phyloP scores from a whole-genome alignment of 495 filamentous ascomycete species.

The Aspergillus carlsbadensis region DNA sequence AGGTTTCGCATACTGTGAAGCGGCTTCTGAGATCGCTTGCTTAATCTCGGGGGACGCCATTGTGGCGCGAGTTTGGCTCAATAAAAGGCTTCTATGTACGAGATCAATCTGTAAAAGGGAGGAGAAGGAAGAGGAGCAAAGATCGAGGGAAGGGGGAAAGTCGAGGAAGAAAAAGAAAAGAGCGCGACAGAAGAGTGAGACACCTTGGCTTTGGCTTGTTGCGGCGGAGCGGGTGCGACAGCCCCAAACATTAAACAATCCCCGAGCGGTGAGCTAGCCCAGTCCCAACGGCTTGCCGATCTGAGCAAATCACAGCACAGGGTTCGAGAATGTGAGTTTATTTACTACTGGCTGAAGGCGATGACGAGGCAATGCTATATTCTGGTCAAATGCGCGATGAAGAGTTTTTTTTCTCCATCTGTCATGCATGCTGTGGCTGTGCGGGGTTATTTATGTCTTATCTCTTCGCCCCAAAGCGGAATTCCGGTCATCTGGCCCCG shows the following conservation, averaged over 20 bases:
- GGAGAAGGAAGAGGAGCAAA: slow-evolving; percentile 15
- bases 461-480: neutral
- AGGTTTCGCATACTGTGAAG: slow-evolving; percentile 60
- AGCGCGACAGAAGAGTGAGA: slow-evolving; percentile 15
- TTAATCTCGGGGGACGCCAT: slow-evolving; percentile 48
- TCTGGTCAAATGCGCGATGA: too few species aligned
- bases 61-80: slow-evolving; percentile 28
- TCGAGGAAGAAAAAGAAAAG: slow-evolving; percentile 26
- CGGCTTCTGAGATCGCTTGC: slow-evolving; percentile 45
- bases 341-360: neutral
- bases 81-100: neutral
- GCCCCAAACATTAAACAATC: neutral
- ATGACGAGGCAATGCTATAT: too few species aligned
- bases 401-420: too few species aligned
- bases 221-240: neutral
- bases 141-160: slow-evolving; percentile 18
- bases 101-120: slow-evolving; percentile 1
- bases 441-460: slow-evolving; percentile 1
- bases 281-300: slow-evolving; percentile 13
- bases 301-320: slow-evolving; percentile 2
- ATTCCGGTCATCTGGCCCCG: slow-evolving; percentile 19
- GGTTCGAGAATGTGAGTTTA: neutral
- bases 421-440: neutral
- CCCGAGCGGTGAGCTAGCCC: slow-evolving; percentile 33
- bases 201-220: slow-evolving; percentile 18